A percentile compares a stretch with the other conserved stretches of the same genome.
phyloP scores from a whole-genome alignment of 2,329 filamentous ascomycete genomes.

The Diaporthe caulivora region DNA sequence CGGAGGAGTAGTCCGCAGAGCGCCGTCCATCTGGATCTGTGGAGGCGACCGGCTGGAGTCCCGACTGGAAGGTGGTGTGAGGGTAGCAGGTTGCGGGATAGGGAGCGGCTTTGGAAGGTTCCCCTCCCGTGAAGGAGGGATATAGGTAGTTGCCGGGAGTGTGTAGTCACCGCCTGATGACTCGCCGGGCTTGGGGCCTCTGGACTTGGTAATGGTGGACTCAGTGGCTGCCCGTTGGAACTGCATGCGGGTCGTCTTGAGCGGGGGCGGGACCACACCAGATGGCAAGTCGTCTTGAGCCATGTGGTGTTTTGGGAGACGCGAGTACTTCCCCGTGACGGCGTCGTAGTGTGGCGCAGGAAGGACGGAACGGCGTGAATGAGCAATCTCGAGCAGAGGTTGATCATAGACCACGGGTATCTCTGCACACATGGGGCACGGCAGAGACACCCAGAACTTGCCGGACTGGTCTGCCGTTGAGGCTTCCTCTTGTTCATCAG shows the following conservation, averaged over 20 bases:
- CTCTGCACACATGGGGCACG: slow-evolving; percentile 39
- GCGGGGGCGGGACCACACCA: slow-evolving; percentile 29
- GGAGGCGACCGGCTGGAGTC: slow-evolving; percentile 37
- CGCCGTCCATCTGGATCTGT: slow-evolving; percentile 35
- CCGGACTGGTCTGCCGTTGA: slow-evolving; percentile 28
- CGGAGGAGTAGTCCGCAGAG: slow-evolving; percentile 35
- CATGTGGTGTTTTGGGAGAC: slow-evolving; percentile 32
- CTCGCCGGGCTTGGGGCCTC: not conserved
- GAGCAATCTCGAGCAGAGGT: slow-evolving; percentile 40
- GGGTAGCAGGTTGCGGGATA: slow-evolving; percentile 35
- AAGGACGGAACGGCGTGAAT: slow-evolving; percentile 38
- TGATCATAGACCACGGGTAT: slow-evolving; percentile 38
- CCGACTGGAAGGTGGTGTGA: slow-evolving; percentile 37
- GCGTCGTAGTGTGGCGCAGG: slow-evolving; percentile 39
- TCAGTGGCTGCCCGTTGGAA: slow-evolving; percentile 37
- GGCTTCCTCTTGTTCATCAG: slow-evolving; percentile 38
- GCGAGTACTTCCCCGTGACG: slow-evolving; percentile 35
- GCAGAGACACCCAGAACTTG: slow-evolving; percentile 30
- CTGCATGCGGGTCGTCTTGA: slow-evolving; percentile 31
- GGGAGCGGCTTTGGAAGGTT: slow-evolving; percentile 34
- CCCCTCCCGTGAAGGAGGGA: slow-evolving; percentile 30
- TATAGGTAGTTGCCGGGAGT: slow-evolving; percentile 36
- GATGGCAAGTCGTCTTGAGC: slow-evolving; percentile 23
- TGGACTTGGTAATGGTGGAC: slow-evolving; percentile 26
- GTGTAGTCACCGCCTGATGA: slow-evolving; percentile 29